A percentile compares a stretch with the other conserved stretches of the same genome.
Evolutionary conservation across 768 basidiomycete genomes (phyloP).

Genomic region (Cystobasidiopsis lactophilus): DNA sequence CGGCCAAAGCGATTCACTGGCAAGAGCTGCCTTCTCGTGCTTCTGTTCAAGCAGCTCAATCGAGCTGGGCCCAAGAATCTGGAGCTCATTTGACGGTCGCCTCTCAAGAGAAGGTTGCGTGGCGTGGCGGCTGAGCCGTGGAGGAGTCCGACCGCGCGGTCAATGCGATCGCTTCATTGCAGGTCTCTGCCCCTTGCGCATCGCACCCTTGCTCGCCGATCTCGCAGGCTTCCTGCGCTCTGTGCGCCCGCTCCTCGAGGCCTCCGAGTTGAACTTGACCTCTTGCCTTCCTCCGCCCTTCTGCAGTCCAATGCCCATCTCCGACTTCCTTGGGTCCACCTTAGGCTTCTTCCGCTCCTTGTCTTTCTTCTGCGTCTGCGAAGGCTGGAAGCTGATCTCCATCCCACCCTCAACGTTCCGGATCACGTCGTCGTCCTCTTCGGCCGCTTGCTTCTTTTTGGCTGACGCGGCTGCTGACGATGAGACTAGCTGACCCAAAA

Average conservation of each 20-base stretch:
- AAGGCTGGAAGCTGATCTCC: slow-evolving; percentile 9
- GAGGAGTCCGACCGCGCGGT: no score
- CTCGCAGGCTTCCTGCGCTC: slow-evolving; percentile 2
- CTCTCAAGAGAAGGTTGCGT: no score
- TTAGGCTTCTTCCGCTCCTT: slow-evolving; percentile 6
- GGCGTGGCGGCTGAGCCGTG: no score
- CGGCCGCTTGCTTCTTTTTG: slow-evolving; percentile 2
- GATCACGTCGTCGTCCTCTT: not conserved
- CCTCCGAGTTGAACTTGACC: slow-evolving; percentile 1
- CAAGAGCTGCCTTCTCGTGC: no score
- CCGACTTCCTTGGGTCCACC: slow-evolving; percentile 3
- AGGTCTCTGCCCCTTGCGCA: slow-evolving; percentile 6
- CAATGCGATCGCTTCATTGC: no score
- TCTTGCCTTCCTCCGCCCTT: slow-evolving; percentile 1
- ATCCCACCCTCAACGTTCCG: slow-evolving; percentile 7
- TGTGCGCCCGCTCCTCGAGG: not conserved
- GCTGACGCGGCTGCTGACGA: slow-evolving; percentile 3
- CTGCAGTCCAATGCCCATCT: slow-evolving; percentile 7
- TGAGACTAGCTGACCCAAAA: not conserved
- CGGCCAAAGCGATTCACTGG: no score
- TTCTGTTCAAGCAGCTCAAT: no score
- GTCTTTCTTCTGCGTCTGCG: not conserved
- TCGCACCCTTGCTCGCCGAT: slow-evolving; percentile 5
- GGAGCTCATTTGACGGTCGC: no score
- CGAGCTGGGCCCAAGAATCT: no score